Percentiles rank a stretch among this genome's conserved stretches.
phyloP scores from a whole-genome alignment of 768 basidiomycete genomes.

The Russula sp. region DNA sequence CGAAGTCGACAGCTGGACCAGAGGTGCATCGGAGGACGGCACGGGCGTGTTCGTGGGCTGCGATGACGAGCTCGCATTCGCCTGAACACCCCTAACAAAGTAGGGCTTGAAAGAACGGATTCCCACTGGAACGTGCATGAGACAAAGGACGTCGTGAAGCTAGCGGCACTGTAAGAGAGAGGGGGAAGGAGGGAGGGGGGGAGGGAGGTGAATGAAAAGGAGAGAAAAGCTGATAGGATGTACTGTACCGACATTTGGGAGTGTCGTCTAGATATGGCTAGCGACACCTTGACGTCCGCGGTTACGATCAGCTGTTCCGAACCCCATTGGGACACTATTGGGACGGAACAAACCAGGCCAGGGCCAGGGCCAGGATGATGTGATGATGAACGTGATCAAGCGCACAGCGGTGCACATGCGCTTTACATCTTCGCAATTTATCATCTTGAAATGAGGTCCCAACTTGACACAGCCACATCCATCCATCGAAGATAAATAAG shows the following conservation, averaged over 20 bases:
- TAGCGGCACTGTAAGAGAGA: conserved; percentile 19
- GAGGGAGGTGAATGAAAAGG: not conserved
- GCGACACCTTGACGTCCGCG: not conserved
- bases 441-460: no score
- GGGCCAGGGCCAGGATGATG: no score
- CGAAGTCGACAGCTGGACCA: conserved; percentile 20
- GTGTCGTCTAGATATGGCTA: not conserved
- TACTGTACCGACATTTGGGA: not conserved
- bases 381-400: no score
- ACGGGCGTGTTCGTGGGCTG: not conserved
- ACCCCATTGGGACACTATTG: not conserved
- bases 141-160: conserved; percentile 8
- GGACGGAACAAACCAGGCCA: no score
- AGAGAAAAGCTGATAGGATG: conserved; percentile 3
- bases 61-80: not conserved
- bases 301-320: not conserved
- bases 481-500: no score
- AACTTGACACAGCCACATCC: no score
- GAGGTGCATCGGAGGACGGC: not conserved
- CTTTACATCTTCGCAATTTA: no score
- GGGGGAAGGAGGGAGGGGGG: conserved; percentile 4
- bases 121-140: conserved; percentile 5
- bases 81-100: conserved; percentile 9
- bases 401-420: no score
- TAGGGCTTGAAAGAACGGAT: conserved; percentile 12